A percentile compares a stretch with the other conserved stretches of the same genome.
Conservation (phyloP, 2,329 filamentous ascomycete species). For the Ophiostoma tasmaniense region DNA sequence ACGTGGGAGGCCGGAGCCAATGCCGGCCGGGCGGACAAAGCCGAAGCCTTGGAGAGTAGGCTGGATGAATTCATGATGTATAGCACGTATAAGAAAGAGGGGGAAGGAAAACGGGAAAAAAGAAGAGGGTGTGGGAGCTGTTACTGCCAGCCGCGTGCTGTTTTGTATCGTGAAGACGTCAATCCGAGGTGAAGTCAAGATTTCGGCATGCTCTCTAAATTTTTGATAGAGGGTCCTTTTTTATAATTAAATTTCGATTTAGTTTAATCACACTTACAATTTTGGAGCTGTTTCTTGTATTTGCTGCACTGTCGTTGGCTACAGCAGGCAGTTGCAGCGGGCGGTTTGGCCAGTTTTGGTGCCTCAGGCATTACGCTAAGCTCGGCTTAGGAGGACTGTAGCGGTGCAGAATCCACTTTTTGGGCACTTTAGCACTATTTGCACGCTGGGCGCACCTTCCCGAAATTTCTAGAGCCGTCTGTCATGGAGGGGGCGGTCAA, state of each 20-base stretch:
- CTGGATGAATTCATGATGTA: constrained; percentile 15
- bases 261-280: constrained; percentile 1
- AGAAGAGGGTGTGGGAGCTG: not conserved
- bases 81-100: not conserved
- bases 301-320: constrained; percentile 17
- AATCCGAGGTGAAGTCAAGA: not conserved
- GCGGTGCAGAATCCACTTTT: not conserved
- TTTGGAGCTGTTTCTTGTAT: not conserved
- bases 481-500: not conserved
- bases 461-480: constrained; percentile 16
- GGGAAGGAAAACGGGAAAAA: not conserved
- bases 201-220: not conserved
- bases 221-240: constrained; percentile 4
- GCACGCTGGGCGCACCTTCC: constrained; percentile 1
- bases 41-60: constrained; percentile 29
- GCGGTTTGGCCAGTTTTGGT: constrained; percentile 11
- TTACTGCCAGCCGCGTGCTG: not conserved
- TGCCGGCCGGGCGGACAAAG: constrained; percentile 25
- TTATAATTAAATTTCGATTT: constrained; percentile 9
- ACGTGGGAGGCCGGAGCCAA: constrained; percentile 27
- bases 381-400: constrained; percentile 12
- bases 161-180: not conserved
- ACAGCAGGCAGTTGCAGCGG: not conserved
- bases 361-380: constrained; percentile 16
- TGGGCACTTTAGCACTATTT: not conserved